Evolutionary conservation across 371 early-diverging fungal species (phyloP), one percentile per base, ranked within the genome.

Genomic region (Zychaea mexicana): DNA sequence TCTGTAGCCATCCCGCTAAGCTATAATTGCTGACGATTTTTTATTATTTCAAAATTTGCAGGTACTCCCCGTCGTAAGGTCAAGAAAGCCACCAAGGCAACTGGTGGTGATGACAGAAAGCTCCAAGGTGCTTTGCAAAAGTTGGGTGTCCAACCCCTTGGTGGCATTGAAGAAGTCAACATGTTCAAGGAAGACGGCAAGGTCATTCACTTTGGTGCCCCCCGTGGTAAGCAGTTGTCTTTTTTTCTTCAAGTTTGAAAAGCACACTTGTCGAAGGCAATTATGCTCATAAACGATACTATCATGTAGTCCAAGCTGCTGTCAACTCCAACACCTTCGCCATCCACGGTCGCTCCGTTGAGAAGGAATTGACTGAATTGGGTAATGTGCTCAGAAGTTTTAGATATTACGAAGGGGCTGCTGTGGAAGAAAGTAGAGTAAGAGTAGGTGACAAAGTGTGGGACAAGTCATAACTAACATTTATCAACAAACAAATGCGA

Each of bases 111-210:
- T 46, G 96, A 96, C 85, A 93, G 93, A 75, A 96, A 94, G 90
- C 89, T 97, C 61, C 88, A 89, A 70, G 80, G 86, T 57, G 84
- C 91, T 56, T 79, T 96, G 62, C 94, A 94, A 82, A 96, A 95
- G 89, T 80, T 96, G 58, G 83, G 90, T 71, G 90, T 93, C 60
- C 94, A 93, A 82, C 86, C 91, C 68, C 86, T 97, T 68, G 62
- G 77, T 65, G 88, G 84, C 68, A 92, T 98, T 76, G 98, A 97
- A 81, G 96, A 97, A 76, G 96, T 98, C 85, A 98, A 98, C 93
- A 96, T 98, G 95, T 98, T 98, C 90, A 90, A 88, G 84, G 90
- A 89, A 62, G 94, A 96, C 72, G 96, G 96, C 71, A 90, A 91
- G 78, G 93, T 98, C 72, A 79, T 97, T 70, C 94, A 97, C 90